Percentiles rank a stretch among this genome's conserved stretches.
Evolutionary conservation across 2,329 filamentous ascomycete species (phyloP).

Genomic region (Ascochyta viciae-villosae): DNA sequence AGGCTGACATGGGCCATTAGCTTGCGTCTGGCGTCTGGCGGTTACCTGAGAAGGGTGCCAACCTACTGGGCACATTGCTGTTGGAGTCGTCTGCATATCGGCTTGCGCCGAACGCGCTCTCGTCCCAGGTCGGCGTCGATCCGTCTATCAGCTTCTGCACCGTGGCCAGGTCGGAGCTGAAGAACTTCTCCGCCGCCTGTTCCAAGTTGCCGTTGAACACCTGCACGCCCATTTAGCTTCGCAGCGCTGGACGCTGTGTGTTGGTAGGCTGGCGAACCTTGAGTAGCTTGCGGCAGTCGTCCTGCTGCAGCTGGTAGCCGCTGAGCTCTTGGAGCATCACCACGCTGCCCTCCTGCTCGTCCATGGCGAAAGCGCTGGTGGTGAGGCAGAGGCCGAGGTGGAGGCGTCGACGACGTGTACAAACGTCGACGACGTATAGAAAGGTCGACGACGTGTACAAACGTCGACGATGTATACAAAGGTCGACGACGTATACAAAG

Average conservation of each 20-base stretch:
- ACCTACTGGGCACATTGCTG: constrained; percentile 36
- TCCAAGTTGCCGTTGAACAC: constrained; percentile 34
- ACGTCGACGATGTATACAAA: no score
- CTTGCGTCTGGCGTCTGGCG: constrained; percentile 1
- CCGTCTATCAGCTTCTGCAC: constrained; percentile 31
- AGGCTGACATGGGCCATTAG: constrained; percentile 35
- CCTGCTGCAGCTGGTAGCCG: constrained; percentile 3
- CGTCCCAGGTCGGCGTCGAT: constrained; percentile 40
- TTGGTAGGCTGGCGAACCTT: constrained; percentile 5
- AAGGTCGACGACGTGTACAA: no score
- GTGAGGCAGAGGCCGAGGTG: not conserved
- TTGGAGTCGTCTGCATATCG: constrained; percentile 38
- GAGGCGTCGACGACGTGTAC: no score
- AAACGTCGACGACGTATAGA: no score
- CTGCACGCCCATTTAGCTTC: constrained; percentile 16
- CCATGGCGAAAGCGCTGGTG: not conserved
- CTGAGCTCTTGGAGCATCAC: constrained; percentile 14
- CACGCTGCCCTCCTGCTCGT: not conserved
- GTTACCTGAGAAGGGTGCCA: constrained; percentile 7
- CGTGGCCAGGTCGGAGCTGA: constrained; percentile 22
- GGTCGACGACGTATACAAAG: no score
- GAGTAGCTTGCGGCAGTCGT: constrained; percentile 18
- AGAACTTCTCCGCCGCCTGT: constrained; percentile 35
- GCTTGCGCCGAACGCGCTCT: constrained; percentile 39
- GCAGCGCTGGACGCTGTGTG: not conserved